These are phyloP conservation scores for Helicostylum pulchrum DNA, from an alignment of 192 early-diverging fungal species.

Conservation along the genomic window DNA sequence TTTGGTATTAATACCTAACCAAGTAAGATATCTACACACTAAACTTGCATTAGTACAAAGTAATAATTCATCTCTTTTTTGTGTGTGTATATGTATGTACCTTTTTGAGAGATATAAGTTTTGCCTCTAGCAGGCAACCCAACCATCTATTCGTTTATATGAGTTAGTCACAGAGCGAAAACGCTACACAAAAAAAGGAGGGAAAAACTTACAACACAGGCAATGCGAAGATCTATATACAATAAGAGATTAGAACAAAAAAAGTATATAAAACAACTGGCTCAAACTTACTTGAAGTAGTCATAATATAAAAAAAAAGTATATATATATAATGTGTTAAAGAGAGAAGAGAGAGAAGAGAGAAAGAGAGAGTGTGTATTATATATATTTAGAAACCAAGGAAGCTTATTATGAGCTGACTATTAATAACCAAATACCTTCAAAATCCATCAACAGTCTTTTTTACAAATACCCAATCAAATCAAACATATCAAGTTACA, in stretches of 20 bases:
- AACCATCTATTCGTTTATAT: slow-evolving; percentile 67
- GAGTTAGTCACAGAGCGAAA: not conserved
- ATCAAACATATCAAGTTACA: too few relatives aligned
- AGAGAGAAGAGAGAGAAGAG: not conserved
- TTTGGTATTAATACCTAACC: slow-evolving; percentile 90
- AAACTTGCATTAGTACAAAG: not conserved
- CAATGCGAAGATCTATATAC: slow-evolving; percentile 28
- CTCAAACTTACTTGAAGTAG: not conserved
- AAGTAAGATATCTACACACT: slow-evolving; percentile 91
- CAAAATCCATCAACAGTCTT: too few relatives aligned
- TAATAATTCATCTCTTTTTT: not conserved
- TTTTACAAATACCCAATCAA: too few relatives aligned
- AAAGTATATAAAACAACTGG: too few relatives aligned
- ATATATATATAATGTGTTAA: not conserved
- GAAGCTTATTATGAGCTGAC: too few relatives aligned
- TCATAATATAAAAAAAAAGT: not conserved
- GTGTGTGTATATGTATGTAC: slow-evolving; percentile 47
- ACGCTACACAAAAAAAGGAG: too few relatives aligned
- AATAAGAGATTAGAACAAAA: not conserved
- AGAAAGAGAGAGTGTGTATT: not conserved
- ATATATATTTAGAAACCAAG: too few relatives aligned
- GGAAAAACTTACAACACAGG: slow-evolving; percentile 30
- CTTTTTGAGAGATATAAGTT: slow-evolving; percentile 92
- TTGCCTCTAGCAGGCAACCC: slow-evolving; percentile 92
- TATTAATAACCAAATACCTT: too few relatives aligned